Evolutionary conservation across 192 early-diverging fungal species (phyloP), one percentile per base, ranked within the genome.

Genomic region (Haplosporangium gracile): DNA sequence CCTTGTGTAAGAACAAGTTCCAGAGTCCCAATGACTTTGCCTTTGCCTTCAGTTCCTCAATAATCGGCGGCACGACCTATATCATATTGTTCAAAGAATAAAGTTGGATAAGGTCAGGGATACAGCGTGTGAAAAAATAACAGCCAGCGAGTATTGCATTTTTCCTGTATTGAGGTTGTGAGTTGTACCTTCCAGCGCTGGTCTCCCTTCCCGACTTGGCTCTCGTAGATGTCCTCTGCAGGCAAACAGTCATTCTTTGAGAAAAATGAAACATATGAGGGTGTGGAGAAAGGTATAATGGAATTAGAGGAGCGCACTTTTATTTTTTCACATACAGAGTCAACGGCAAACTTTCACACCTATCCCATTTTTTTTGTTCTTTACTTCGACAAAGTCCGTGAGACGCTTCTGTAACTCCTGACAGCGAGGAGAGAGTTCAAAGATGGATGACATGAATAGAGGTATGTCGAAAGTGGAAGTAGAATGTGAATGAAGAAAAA

Each of bases 1-100:
- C 91, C 74, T 92, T 92, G 26, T 94, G 92, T 78, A 99, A 88
- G 88, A 97, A 99, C 73, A 99, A 82, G 90, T 99, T 99, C 98
- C 98, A 99, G 26, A 99, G 93, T 9, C 98, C 98, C 32, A 98
- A 92, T 51, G 89, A 89, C 70, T 91, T 91, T 0, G 98, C 98
- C 81, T 96, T 96, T 43, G 80, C 81, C 90, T 99, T 99, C 70
- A 99, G 95, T 43, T 93, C 88, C 83, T 98, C 98, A 73, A 99
- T 93, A 60, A 98, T 91, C 47, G 92, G 90, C 29, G 98, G 98
- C 51, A 98, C 93, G 1, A 91, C 76, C 93, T 94, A 79, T 34
- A 32, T 32, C 10, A 53, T 45, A 22, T 34, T 51, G 0, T 5
- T 42, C 36, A 10, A 65, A 45, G 43, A 15, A 65, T 1, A 2